phyloP scores from a whole-genome alignment of 805 yeast genomes.

The Cyberlindnera bimundalis region DNA sequence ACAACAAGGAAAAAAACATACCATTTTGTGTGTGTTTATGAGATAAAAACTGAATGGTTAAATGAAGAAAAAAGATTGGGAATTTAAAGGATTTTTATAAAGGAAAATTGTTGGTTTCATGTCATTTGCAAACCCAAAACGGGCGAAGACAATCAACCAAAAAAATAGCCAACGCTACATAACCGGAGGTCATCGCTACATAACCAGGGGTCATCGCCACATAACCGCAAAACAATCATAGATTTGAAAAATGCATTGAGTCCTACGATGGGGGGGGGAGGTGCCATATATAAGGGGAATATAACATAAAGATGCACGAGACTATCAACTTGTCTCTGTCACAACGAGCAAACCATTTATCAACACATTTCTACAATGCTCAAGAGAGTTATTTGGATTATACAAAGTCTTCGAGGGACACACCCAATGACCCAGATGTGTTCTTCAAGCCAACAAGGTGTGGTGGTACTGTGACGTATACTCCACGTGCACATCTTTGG shows the following conservation, averaged over 20 bases:
- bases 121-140: neutral
- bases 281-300: no score
- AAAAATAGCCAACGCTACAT: no score
- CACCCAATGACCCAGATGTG: slow-evolving; percentile 40
- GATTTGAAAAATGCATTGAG: no score
- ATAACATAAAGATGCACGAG: slow-evolving; percentile 67
- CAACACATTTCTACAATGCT: slow-evolving; percentile 75
- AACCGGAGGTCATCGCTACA: no score
- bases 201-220: neutral
- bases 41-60: no score
- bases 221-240: no score
- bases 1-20: neutral
- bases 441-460: slow-evolving; percentile 41
- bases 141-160: neutral
- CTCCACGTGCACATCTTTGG: slow-evolving; percentile 83
- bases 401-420: slow-evolving; percentile 27
- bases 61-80: no score
- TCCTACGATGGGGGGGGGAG: no score
- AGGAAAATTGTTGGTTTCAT: neutral
- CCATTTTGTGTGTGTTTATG: neutral
- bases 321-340: slow-evolving; percentile 70
- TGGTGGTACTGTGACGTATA: slow-evolving; percentile 49
- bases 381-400: slow-evolving; percentile 70
- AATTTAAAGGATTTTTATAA: no score
- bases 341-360: slow-evolving; percentile 68